Evolutionary conservation across 2,329 filamentous ascomycete species (phyloP).

Genomic region (Leptographium procerum): DNA sequence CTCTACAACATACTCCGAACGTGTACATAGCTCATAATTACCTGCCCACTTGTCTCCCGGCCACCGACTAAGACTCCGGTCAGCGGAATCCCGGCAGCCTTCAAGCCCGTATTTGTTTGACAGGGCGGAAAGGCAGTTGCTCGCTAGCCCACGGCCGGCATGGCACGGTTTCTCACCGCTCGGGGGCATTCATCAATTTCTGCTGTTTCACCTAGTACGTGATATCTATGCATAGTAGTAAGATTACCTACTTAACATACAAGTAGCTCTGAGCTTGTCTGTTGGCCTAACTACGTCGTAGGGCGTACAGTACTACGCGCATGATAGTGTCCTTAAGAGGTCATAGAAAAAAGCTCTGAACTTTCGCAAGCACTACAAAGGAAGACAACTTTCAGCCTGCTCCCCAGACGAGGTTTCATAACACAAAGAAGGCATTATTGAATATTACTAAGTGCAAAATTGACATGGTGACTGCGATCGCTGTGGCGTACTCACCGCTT

Average conservation of each 20-base stretch:
- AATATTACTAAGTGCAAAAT: not conserved
- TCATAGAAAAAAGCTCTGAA: too few species aligned
- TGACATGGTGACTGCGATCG: not conserved
- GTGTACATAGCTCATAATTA: too few species aligned
- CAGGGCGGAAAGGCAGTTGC: too few species aligned
- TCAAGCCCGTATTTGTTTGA: not conserved
- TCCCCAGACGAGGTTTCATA: not conserved
- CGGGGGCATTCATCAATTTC: not conserved
- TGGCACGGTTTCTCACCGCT: not conserved
- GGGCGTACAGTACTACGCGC: not conserved
- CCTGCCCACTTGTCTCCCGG: not conserved
- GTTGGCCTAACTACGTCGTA: too few species aligned
- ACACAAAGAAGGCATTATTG: not conserved
- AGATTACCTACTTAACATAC: not conserved
- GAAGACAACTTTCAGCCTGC: not conserved
- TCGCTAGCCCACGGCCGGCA: not conserved
- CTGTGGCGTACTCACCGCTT: not conserved
- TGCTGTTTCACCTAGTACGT: not conserved
- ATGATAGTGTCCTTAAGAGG: too few species aligned
- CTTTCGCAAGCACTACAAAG: not conserved
- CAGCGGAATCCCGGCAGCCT: not conserved
- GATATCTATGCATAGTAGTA: not conserved
- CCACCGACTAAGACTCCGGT: not conserved
- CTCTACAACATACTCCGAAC: too few species aligned
- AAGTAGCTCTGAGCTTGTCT: too few species aligned